Evolutionary conservation across 345 rosid species (phyloP), one percentile per base, ranked within the genome.

Genomic region (Mallotus nudiflorus): DNA sequence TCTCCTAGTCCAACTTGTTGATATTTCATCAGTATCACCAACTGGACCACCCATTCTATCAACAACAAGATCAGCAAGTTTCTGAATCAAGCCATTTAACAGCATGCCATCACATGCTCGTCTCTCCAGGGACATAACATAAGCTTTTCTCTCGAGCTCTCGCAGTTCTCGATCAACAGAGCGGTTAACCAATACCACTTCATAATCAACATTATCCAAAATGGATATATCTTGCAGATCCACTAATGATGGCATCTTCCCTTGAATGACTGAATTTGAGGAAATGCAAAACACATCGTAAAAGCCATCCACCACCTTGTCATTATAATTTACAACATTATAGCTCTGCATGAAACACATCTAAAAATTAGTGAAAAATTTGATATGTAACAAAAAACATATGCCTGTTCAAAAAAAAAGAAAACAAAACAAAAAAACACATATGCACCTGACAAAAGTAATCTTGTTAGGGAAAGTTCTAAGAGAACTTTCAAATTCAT

Each of bases 21-120:
- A 75, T 74, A 92, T 89, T 76, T 85, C 97, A 81, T 83, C 98
- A 27, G 97, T 94, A 84, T 88, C 87, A 14, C 79, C 87, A 65
- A 93, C 98, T 14, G 87, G 92, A 29, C 98, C 98, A 58, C 98
- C 98, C 98, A 93, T 84, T 80, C 88, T 87, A 69, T 82, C 73
- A 57, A 88, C 98, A 87, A 93, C 98, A 75, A 93, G 58, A 70
- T 85, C 89, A n/a, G 98, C 97, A 81, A 93, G 82, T 81, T 84
- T 88, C 85, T 87, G 94, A 81, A 92, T 81, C 82, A 93, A 77
- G 75, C 79, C 83, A 81, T 81, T 75, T 37, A 87, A 73, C 61
- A 72, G 82, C 28, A 78, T 78, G 71, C 88, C 88, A 51, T 72
- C 81, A 72, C 71, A 79, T 59, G 73, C 81, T 54, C 63, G 81